These are phyloP conservation scores for Coemansia sp. DNA, from an alignment of 371 early-diverging fungal species.

Conservation along the genomic window DNA sequence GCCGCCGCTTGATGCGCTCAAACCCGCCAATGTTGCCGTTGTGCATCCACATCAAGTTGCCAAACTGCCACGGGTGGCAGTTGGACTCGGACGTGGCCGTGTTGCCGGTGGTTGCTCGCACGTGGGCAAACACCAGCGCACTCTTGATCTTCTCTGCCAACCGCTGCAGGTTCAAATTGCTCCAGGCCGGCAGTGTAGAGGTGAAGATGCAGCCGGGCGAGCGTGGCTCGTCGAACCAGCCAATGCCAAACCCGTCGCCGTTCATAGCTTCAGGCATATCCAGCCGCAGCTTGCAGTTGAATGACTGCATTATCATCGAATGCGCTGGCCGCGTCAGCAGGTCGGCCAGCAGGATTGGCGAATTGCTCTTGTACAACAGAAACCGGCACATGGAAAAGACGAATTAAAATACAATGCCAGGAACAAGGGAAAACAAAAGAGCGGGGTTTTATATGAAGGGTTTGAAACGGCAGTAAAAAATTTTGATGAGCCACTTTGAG, in stretches of 20 bases:
- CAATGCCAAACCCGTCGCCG: conserved; percentile 87
- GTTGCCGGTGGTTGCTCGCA: conserved; percentile 78
- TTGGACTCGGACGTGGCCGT: conserved; percentile 78
- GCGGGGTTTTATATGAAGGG: too few relatives aligned
- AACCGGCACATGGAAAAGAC: conserved; percentile 68
- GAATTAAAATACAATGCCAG: too few relatives aligned
- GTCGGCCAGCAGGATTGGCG: conserved; percentile 73
- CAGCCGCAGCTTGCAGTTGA: conserved; percentile 68
- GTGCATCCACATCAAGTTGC: conserved; percentile 88
- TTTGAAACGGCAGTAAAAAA: too few relatives aligned
- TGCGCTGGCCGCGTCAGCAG: conserved; percentile 75
- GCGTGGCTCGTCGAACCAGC: conserved; percentile 65
- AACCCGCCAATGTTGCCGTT: conserved; percentile 79
- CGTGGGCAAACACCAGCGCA: conserved; percentile 81
- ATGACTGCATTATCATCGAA: conserved; percentile 82
- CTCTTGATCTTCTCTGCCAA: conserved; percentile 80
- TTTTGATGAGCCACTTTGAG: too few relatives aligned
- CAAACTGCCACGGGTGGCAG: conserved; percentile 63
- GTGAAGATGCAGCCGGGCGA: conserved; percentile 73
- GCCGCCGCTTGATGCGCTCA: conserved; percentile 68
- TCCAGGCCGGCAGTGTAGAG: conserved; percentile 86
- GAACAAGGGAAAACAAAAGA: too few relatives aligned
- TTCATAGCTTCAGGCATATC: conserved; percentile 68
- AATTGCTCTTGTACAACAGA: conserved; percentile 73
- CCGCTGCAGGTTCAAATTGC: conserved; percentile 75